phyloP scores from a whole-genome alignment of 495 filamentous ascomycete species.

The Chlorociboria aeruginascens region DNA sequence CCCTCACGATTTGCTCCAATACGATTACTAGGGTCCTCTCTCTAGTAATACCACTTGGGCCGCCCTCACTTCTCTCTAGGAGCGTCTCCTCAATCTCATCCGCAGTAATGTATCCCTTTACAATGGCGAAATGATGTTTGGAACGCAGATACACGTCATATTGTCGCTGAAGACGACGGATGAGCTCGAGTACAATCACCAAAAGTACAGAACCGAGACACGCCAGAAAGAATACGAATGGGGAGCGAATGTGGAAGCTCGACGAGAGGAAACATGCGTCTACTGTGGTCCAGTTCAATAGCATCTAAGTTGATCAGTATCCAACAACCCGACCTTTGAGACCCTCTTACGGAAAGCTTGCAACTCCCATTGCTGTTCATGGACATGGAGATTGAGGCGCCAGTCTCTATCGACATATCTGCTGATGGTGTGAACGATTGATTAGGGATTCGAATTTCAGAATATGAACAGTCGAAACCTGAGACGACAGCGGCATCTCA shows the following conservation, averaged over 20 bases:
- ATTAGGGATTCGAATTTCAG: no score
- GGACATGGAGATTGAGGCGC: background rate
- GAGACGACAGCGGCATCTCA: no score
- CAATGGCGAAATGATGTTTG: background rate
- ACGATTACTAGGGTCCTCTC: background rate
- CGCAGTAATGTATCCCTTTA: background rate
- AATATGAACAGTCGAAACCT: no score
- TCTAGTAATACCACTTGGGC: background rate
- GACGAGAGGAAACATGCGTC: constrained; percentile 9
- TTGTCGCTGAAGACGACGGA: constrained; percentile 4
- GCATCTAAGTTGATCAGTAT: constrained; percentile 1
- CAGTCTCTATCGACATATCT: background rate
- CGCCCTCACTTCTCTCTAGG: background rate
- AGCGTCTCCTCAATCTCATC: constrained; percentile 6
- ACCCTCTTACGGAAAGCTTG: background rate
- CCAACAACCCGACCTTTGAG: background rate
- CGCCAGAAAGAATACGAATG: constrained; percentile 5
- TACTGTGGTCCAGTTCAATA: constrained; percentile 11
- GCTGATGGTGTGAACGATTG: background rate
- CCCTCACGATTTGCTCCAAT: constrained; percentile 5
- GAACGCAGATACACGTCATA: constrained; percentile 2
- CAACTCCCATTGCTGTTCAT: background rate
- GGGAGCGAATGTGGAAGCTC: constrained; percentile 6
- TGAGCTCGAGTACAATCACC: constrained; percentile 8
- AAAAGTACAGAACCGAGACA: constrained; percentile 11